These are phyloP conservation scores for Teratosphaeria epicoccoides DNA, from an alignment of 2,329 filamentous ascomycete species.

Conservation along the genomic window DNA sequence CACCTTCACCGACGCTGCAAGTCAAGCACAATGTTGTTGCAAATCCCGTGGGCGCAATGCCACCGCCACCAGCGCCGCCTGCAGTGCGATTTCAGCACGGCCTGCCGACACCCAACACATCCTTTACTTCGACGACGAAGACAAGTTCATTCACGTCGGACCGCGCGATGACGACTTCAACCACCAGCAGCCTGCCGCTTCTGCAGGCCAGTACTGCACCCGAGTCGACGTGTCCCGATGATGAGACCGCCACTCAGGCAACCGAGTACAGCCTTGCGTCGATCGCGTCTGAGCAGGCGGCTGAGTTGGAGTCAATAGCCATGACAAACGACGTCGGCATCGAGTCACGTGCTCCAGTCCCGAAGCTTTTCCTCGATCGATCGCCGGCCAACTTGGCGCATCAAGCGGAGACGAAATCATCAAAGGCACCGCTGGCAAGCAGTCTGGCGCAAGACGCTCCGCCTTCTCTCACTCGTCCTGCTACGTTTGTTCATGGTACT, in stretches of 20 bases:
- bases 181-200: background rate
- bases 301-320: background rate
- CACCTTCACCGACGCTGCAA: constrained; percentile 4
- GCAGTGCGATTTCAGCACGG: background rate
- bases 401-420: background rate
- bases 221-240: background rate
- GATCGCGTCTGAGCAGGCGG: background rate
- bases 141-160: constrained; percentile 4
- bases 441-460: background rate
- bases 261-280: background rate
- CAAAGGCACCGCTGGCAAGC: background rate
- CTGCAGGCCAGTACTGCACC: background rate
- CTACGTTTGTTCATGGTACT: background rate
- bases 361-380: background rate
- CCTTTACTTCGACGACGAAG: constrained; percentile 2
- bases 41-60: background rate
- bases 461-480: background rate
- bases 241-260: background rate
- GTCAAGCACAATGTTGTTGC: constrained; percentile 5
- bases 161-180: background rate
- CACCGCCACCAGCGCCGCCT: background rate
- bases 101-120: constrained; percentile 1
- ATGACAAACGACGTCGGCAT: background rate
- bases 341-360: background rate
- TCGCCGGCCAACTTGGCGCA: background rate